phyloP scores from a whole-genome alignment of 441 rosid genomes.

The Gossypium davidsonii region DNA sequence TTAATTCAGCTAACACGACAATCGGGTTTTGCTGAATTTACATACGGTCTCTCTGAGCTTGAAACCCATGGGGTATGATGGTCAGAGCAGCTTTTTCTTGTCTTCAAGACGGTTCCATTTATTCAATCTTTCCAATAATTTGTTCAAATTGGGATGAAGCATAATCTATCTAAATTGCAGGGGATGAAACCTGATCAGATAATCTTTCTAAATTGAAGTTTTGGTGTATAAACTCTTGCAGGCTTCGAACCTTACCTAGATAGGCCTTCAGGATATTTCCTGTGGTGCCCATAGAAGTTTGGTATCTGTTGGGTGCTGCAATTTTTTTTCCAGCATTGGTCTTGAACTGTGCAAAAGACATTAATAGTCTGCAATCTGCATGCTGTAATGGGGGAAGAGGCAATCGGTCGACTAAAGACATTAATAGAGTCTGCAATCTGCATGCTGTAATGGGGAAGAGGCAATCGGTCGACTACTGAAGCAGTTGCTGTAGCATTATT shows the following conservation, averaged over 20 bases:
- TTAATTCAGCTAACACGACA: constrained; percentile 44
- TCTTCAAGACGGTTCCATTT: background rate
- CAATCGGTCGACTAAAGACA: background rate
- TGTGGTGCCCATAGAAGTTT: background rate
- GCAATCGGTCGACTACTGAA: background rate
- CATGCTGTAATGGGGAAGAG: background rate
- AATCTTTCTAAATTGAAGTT: too few relatives aligned
- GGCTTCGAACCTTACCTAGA: too few relatives aligned
- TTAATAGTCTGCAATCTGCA: background rate
- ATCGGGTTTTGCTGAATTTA: constrained; percentile 24
- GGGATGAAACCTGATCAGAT: too few relatives aligned
- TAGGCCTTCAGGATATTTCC: too few relatives aligned
- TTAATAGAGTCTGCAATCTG: background rate
- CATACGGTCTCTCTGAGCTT: constrained; percentile 13
- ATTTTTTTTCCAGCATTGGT: background rate
- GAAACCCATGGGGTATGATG: background rate
- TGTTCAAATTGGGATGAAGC: background rate
- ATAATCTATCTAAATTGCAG: too few relatives aligned
- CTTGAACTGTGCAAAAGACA: background rate
- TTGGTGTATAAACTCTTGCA: too few relatives aligned
- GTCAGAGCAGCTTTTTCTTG: background rate
- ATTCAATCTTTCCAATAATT: background rate
- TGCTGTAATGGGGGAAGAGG: background rate
- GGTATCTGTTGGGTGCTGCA: background rate
- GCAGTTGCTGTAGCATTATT: background rate